phyloP scores from a whole-genome alignment of 305 asterid genomes.

The Fraxinus platypoda region DNA sequence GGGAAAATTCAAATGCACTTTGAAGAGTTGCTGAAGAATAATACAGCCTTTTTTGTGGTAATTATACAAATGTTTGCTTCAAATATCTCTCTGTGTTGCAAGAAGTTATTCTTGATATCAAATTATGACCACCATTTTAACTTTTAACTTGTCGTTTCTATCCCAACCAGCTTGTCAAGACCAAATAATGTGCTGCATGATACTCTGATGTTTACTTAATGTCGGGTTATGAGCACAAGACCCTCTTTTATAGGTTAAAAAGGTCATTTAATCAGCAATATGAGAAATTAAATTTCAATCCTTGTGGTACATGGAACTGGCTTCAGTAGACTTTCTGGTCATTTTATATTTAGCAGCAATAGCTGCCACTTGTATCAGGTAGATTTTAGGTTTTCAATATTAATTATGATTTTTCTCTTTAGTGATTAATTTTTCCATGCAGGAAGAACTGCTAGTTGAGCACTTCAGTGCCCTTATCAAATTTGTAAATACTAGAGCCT shows the following conservation, averaged over 20 bases:
- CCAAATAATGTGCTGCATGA: not conserved
- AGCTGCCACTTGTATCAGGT: not conserved
- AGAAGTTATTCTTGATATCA: slow-evolving; percentile 7
- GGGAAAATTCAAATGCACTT: slow-evolving; percentile 83
- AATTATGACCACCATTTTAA: slow-evolving; percentile 1
- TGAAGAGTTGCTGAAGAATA: slow-evolving; percentile 86
- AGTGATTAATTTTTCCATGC: slow-evolving; percentile 28
- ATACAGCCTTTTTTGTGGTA: slow-evolving; percentile 81
- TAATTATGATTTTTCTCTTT: not conserved
- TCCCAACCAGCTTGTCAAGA: not conserved
- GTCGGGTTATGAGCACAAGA: not conserved
- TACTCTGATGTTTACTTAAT: not conserved
- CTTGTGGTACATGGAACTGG: not conserved
- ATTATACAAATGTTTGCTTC: slow-evolving; percentile 19
- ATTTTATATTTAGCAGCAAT: not conserved
- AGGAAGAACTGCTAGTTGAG: slow-evolving; percentile 88
- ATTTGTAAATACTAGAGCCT: slow-evolving; percentile 88
- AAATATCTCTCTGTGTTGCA: slow-evolving; percentile 1
- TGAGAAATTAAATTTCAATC: not conserved
- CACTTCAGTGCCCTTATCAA: slow-evolving; percentile 82
- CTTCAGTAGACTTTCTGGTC: not conserved
- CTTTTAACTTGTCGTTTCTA: slow-evolving; percentile 19
- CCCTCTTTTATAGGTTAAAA: not conserved
- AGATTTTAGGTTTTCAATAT: not conserved
- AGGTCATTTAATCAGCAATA: not conserved